These are phyloP conservation scores for Neopestalotiopsis sp. DNA, from an alignment of 2,329 filamentous ascomycete genomes.

Conservation along the genomic window DNA sequence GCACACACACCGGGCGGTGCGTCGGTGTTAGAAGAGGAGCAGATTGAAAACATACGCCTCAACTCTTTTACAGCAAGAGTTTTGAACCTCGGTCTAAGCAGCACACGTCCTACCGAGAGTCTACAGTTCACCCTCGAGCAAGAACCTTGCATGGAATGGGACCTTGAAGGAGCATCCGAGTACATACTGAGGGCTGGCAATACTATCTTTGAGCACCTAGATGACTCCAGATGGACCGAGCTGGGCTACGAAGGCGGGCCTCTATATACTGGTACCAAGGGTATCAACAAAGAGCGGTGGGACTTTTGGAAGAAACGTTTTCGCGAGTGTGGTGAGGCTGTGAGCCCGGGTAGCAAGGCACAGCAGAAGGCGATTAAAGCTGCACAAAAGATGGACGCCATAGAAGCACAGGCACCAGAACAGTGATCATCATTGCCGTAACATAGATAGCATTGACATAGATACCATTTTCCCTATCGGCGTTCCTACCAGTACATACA, in stretches of 20 bases:
- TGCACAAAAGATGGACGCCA: neutral
- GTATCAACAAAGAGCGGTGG: neutral
- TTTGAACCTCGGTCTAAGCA: neutral
- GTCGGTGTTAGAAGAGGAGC: neutral
- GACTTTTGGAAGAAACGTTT: constrained; percentile 7
- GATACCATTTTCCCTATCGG: neutral
- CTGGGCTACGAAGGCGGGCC: neutral
- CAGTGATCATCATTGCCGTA: neutral
- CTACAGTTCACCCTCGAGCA: neutral
- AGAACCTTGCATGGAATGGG: neutral
- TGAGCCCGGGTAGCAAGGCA: neutral
- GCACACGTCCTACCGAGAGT: neutral
- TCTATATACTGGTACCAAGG: neutral
- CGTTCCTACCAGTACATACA: neutral
- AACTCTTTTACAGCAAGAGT: neutral
- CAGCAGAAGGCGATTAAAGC: neutral
- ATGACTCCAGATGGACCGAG: neutral
- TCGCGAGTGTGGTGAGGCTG: neutral
- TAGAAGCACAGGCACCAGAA: neutral
- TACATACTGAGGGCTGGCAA: neutral
- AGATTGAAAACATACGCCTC: neutral
- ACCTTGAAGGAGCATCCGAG: neutral
- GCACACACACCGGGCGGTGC: neutral
- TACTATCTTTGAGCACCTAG: neutral
- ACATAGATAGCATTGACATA: neutral